Conservation (phyloP, 176 grass and related monocot species). For the Thalia dealbata region DNA sequence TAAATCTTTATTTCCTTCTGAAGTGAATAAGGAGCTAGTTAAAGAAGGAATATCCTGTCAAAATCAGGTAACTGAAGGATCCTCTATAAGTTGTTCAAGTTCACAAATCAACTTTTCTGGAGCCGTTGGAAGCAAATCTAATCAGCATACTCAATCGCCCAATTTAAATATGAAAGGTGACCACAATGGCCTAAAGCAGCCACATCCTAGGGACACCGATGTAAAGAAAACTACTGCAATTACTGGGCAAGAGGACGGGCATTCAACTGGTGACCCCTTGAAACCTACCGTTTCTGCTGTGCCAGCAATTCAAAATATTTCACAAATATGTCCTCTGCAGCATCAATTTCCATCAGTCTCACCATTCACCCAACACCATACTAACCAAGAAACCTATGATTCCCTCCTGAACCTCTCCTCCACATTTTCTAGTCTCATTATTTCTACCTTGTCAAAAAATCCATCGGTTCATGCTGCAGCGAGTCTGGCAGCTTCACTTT, state of each 20-base stretch:
- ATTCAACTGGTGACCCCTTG: neutral
- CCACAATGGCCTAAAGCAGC: neutral
- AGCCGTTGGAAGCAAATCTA: neutral
- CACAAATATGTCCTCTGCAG: neutral
- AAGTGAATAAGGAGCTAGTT: neutral
- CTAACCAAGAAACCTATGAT: neutral
- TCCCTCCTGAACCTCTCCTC: constrained; percentile 10
- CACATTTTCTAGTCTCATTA: constrained; percentile 13
- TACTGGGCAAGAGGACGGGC: neutral
- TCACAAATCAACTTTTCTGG: neutral
- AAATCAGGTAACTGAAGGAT: neutral
- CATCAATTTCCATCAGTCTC: constrained; percentile 10
- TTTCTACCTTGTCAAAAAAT: constrained; percentile 16
- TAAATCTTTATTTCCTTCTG: neutral
- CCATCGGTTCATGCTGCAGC: constrained; percentile 24
- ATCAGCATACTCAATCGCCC: neutral
- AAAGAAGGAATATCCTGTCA: neutral
- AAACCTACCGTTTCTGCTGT: neutral
- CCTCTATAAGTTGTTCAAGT: neutral
- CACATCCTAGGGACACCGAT: neutral
- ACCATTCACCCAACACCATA: neutral
- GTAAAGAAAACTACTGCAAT: neutral
- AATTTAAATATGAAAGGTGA: neutral
- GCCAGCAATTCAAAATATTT: neutral
- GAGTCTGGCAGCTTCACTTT: constrained; percentile 11